Base-by-base conservation (phyloP, 768 basidiomycete genomes). In the Lactarius tabidus region DNA sequence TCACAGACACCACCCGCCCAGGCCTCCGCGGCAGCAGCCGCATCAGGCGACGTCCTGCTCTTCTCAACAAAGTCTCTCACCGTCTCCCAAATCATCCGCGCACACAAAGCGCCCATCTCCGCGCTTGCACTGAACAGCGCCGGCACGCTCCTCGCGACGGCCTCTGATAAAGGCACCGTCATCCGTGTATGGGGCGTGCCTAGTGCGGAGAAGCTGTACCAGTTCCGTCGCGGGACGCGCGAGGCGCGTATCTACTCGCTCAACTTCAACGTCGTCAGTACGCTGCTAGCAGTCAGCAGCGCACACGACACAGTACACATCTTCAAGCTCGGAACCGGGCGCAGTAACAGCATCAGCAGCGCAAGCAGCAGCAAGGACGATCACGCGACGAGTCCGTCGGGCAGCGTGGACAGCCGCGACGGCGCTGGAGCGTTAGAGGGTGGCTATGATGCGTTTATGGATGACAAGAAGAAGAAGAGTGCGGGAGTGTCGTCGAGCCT, bases 301-400 rank as follows among this genome's bases (percentile, higher is more conserved):
- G 95, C 93, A 59, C 91, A 93, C 66, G 95, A 93, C 67, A 98
- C 96, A 15, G 94, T 99, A 17, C 97, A 99, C 75, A 89, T 99
- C 41, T 99, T 96, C 80, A 93, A 93, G 77, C 81, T 98, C 6
- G 87, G 85, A 0, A 65, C 73, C n/a, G 76, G 76, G 18, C 74
- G 60, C 59, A 71, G 62, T 62, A 69, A 63, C 18, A 38, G 59
- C 23, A 26, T 12, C 59, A 67, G 65, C 6, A 69, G 65, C n/a
- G 48, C 26, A 0, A 64, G 39, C 20, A 71, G 66, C 62, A 58
- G 52, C 53, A 73, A 71, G 63, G 65, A 71, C 33, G 70, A 74
- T 61, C 71, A 75, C 63, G 77, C 82, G 17, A 76, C 79, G 45
- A 91, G 87, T 70, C 87, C 87, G 7, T 80, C 85, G 33, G 88